phyloP scores from a whole-genome alignment of 805 yeast species.

The Tetrapisispora fleetii region DNA sequence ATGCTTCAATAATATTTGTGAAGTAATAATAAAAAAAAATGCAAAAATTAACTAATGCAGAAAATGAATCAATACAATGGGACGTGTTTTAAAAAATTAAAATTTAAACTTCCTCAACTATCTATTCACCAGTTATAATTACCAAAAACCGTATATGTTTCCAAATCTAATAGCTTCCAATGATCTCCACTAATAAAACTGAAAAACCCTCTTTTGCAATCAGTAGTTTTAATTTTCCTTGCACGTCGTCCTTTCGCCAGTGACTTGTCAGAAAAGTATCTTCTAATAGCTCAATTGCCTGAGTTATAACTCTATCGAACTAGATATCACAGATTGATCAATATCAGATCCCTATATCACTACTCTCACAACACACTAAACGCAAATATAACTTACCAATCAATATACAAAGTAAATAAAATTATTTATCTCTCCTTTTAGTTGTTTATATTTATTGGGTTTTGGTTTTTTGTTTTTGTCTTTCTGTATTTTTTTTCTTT shows the following conservation, averaged over 20 bases:
- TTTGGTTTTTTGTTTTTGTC: neutral
- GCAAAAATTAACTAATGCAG: neutral
- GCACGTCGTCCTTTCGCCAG: neutral
- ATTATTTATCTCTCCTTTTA: neutral
- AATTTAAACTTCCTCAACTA: no score
- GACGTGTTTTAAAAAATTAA: neutral
- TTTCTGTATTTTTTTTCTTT: neutral
- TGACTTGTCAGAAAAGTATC: neutral
- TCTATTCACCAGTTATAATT: no score
- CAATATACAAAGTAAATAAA: no score
- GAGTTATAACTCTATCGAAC: neutral
- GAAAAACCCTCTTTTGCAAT: no score
- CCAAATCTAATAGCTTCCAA: no score
- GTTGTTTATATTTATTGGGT: conserved; percentile 1
- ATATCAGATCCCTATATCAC: no score
- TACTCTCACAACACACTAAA: no score
- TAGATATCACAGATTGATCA: no score
- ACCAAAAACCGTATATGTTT: no score
- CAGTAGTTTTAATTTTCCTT: neutral
- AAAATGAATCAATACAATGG: neutral
- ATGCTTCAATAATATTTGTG: neutral
- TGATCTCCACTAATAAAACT: neutral
- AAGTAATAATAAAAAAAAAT: no score
- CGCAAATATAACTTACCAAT: neutral
- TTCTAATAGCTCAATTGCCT: neutral